Evolutionary conservation across 2,329 filamentous ascomycete genomes (phyloP), one percentile per base, ranked within the genome.

Genomic region (Phyllachora maydis): DNA sequence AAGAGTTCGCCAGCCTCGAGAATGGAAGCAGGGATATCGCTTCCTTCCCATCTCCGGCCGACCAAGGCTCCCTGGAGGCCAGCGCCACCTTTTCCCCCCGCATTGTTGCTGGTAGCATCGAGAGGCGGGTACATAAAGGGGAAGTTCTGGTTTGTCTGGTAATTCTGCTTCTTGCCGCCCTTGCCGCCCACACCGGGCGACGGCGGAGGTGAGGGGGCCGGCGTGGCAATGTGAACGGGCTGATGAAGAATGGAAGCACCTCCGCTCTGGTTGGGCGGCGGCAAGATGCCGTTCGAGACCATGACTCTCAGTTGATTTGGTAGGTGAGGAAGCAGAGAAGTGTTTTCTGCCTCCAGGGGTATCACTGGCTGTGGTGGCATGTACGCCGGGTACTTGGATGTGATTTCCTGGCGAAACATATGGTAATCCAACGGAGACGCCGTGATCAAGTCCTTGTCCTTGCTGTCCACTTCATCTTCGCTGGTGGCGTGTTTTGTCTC

Each of bases 121-220:
- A 93, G 54, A 2, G 88, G 88, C 2, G 88, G 88, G 36, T 98
- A 98, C 52, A 98, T 70, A 41, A 98, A 95, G 0, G 88, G 88
- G 33, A 98, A 95, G 41, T 93, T 88, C 38, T 98, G 88, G 40
- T 98, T 98, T 0, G 88, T 98, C 45, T 98, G 88, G 39, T 98
- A 98, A 36, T 95, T 98, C 40, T 98, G 88, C 43, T 98, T 98
- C 56, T 98, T 98, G 1, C 76, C 83, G 24, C 77, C 79, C 45
- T 95, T 98, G 1, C 82, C 82, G 14, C 82, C 83, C 16, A 74
- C 73, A 7, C 56, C 62, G 1, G 88, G 88, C 2, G 85, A 93
- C 1, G 88, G 88, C 0, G 88, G 88, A 13, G 88, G 88, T 0
- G 88, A 98, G 2, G 88, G 88, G 0, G 83, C 85, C 1, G 88